Percentiles rank a stretch among this genome's conserved stretches.
These are phyloP conservation scores for Metschnikowia gelsemii DNA, from an alignment of 805 yeast species.

Conservation along the genomic window DNA sequence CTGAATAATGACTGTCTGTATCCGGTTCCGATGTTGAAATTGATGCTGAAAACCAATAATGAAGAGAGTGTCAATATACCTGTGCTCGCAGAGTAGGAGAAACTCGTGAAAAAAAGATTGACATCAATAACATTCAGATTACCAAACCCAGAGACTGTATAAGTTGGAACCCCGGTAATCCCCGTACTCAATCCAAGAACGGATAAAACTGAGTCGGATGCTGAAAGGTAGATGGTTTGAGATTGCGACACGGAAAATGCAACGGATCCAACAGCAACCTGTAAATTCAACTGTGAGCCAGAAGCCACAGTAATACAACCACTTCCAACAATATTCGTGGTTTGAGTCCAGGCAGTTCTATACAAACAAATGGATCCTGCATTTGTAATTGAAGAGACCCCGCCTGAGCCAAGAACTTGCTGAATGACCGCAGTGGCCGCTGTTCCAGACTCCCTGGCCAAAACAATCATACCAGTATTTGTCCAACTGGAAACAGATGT, in stretches of 20 bases:
- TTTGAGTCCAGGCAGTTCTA: conserved; percentile 23
- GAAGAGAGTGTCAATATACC: conserved; percentile 13
- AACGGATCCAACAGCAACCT: background rate
- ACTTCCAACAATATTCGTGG: conserved; percentile 23
- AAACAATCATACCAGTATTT: conserved; percentile 10
- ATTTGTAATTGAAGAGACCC: conserved; percentile 21
- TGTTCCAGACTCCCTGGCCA: background rate
- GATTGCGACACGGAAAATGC: conserved; percentile 1
- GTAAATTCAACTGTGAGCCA: conserved; percentile 5
- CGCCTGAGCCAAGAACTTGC: background rate
- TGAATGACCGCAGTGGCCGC: conserved; percentile 1
- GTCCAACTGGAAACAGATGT: conserved; percentile 6
- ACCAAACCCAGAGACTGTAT: conserved; percentile 15
- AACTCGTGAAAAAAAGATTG: conserved; percentile 5
- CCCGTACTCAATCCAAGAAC: conserved; percentile 6
- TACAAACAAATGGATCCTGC: conserved; percentile 30
- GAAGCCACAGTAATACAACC: conserved; percentile 23
- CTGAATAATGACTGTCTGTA: conserved; percentile 1
- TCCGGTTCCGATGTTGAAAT: conserved; percentile 12
- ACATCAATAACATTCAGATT: conserved; percentile 11
- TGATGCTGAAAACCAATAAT: background rate
- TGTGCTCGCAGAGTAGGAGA: conserved; percentile 7
- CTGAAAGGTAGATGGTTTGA: conserved; percentile 8
- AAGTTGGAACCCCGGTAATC: background rate
- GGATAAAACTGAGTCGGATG: conserved; percentile 2